phyloP scores from a whole-genome alignment of 306 rosid species.

The Cucurbita ficifolia region DNA sequence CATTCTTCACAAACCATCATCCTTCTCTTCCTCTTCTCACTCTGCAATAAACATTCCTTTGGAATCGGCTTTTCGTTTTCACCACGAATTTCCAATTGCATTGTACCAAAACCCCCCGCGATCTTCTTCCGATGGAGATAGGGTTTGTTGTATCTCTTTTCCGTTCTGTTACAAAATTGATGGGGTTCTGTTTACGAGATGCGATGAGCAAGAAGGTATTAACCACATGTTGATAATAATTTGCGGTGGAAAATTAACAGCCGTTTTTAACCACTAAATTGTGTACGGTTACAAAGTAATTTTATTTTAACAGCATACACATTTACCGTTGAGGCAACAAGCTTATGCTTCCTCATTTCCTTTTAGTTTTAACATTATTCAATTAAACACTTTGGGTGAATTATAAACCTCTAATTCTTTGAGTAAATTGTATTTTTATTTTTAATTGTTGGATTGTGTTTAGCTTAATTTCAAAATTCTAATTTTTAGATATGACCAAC shows the following conservation, averaged over 20 bases:
- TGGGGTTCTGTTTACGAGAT: not conserved
- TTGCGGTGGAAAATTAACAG: not conserved
- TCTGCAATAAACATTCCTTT: not conserved
- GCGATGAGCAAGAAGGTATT: not conserved
- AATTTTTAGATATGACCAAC: too few relatives aligned
- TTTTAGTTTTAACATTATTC: too few relatives aligned
- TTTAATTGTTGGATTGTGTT: too few relatives aligned
- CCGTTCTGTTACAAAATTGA: not conserved
- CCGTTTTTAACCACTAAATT: not conserved
- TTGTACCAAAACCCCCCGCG: not conserved
- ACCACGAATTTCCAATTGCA: not conserved
- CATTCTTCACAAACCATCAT: conserved; percentile 31
- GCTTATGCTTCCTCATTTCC: not conserved
- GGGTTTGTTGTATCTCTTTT: not conserved
- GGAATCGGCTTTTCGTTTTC: not conserved
- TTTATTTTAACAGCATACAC: not conserved
- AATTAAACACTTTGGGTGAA: too few relatives aligned
- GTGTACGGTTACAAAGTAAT: not conserved
- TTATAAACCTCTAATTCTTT: too few relatives aligned
- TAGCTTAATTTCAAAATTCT: too few relatives aligned
- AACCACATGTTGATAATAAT: not conserved
- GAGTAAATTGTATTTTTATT: too few relatives aligned
- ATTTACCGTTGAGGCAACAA: not conserved
- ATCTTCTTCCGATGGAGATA: not conserved
- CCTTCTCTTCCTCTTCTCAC: not conserved